Evolutionary conservation across 2,329 filamentous ascomycete genomes (phyloP).

Genomic region (Hypoxylon sp.): DNA sequence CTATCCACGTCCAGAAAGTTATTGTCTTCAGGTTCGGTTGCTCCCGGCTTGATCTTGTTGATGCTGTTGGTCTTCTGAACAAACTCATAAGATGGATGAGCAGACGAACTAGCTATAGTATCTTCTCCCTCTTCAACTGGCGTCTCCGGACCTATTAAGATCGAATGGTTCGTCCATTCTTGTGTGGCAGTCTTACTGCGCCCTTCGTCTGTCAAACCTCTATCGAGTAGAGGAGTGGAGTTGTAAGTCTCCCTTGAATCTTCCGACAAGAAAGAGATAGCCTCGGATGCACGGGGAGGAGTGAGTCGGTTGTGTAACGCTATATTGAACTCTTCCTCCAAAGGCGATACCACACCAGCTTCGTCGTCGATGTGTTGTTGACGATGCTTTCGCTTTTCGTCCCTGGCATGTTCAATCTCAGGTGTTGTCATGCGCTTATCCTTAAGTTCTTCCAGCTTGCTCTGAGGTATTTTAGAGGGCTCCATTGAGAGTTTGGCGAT

Average conservation of each 20-base stretch:
- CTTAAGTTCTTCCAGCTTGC: constrained; percentile 40
- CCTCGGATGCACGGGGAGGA: constrained; percentile 51
- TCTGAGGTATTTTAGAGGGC: constrained; percentile 44
- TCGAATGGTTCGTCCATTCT: constrained; percentile 67
- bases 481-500: constrained; percentile 57
- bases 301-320: constrained; percentile 39
- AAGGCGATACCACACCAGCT: constrained; percentile 49
- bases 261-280: constrained; percentile 65
- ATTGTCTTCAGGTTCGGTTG: constrained; percentile 46
- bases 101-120: constrained; percentile 48
- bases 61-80: constrained; percentile 66
- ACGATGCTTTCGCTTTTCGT: constrained; percentile 60
- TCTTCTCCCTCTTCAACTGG: constrained; percentile 47
- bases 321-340: constrained; percentile 42
- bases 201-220: constrained; percentile 68
- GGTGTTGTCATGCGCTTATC: constrained; percentile 35
- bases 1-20: constrained; percentile 55
- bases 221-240: constrained; percentile 80
- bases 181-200: constrained; percentile 55
- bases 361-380: constrained; percentile 59
- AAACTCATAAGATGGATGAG: constrained; percentile 65
- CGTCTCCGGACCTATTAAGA: constrained; percentile 62
- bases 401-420: constrained; percentile 46
- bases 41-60: constrained; percentile 56
- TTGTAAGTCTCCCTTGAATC: constrained; percentile 80